Evolutionary conservation across 2,329 filamentous ascomycete species (phyloP).

Genomic region (Talaromyces rugulosus): DNA sequence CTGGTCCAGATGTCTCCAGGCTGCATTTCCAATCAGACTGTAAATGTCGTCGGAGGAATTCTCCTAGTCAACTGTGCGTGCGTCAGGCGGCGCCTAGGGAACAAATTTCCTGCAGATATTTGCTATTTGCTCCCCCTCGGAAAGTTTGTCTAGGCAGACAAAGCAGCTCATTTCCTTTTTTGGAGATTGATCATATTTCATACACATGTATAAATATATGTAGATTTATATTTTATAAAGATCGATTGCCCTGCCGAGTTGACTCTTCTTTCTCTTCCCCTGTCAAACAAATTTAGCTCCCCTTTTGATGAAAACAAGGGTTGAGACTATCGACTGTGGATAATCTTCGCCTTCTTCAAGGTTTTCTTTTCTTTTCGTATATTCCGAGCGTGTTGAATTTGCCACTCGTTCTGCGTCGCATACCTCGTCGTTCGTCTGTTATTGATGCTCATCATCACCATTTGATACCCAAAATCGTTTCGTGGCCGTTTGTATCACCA

Average conservation of each 20-base stretch:
- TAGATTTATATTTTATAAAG: background rate
- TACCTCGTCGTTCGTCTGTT: background rate
- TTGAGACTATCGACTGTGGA: background rate
- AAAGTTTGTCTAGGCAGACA: background rate
- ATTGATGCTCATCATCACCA: background rate
- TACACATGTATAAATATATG: background rate
- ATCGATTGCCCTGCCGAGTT: background rate
- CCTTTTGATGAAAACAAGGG: background rate
- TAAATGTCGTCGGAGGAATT: background rate
- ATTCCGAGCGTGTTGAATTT: constrained; percentile 1
- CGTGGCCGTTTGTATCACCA: background rate
- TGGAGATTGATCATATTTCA: background rate
- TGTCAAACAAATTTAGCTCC: background rate
- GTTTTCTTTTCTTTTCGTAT: background rate
- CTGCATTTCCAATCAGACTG: background rate
- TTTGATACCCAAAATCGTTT: background rate
- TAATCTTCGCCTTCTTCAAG: constrained; percentile 1
- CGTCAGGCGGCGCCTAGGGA: background rate
- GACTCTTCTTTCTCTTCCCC: background rate
- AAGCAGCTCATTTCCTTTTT: background rate
- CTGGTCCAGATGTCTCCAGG: background rate
- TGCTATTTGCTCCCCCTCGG: background rate
- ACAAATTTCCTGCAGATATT: background rate
- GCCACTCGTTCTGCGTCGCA: constrained; percentile 9
- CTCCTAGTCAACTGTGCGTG: background rate